Conservation (phyloP, 768 basidiomycete genomes). For the Kwoniella dendrophila region DNA sequence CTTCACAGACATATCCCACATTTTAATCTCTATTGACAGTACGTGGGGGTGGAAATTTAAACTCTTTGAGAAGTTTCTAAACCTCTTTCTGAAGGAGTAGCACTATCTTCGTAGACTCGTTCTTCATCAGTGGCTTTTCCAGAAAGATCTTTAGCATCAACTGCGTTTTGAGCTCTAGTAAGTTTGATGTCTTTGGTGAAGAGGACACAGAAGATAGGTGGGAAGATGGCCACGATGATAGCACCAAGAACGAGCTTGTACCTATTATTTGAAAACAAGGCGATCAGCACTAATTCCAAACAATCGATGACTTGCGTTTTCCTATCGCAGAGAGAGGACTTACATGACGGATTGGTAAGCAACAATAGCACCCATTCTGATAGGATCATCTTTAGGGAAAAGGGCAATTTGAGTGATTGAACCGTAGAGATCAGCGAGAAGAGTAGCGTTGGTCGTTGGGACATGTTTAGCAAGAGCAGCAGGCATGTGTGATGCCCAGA, state of each 20-base stretch:
- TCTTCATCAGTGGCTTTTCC: conserved; percentile 37
- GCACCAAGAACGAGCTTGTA: conserved; percentile 61
- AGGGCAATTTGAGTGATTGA: conserved; percentile 63
- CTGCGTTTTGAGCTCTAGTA: conserved; percentile 71
- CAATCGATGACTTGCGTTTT: too few relatives aligned
- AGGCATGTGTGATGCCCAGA: conserved; percentile 64
- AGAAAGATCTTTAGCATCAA: conserved; percentile 59
- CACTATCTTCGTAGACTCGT: not conserved
- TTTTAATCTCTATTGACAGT: too few relatives aligned
- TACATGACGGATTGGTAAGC: conserved; percentile 59
- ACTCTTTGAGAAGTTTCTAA: conserved; percentile 4
- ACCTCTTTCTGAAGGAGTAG: conserved; percentile 4
- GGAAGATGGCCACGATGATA: conserved; percentile 62
- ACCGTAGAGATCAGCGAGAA: conserved; percentile 61
- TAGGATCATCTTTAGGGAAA: conserved; percentile 60
- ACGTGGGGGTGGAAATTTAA: too few relatives aligned
- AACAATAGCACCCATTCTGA: conserved; percentile 66
- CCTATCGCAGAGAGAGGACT: conserved; percentile 5
- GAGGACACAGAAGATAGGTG: conserved; percentile 66
- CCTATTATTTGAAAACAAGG: conserved; percentile 6
- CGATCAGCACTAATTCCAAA: not conserved
- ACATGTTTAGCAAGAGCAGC: conserved; percentile 63
- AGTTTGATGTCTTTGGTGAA: conserved; percentile 70
- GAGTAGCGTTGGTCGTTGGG: conserved; percentile 57
- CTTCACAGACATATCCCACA: too few relatives aligned